Conservation (phyloP, 2,329 filamentous ascomycete species). For the Colletotrichum brevisporum region DNA sequence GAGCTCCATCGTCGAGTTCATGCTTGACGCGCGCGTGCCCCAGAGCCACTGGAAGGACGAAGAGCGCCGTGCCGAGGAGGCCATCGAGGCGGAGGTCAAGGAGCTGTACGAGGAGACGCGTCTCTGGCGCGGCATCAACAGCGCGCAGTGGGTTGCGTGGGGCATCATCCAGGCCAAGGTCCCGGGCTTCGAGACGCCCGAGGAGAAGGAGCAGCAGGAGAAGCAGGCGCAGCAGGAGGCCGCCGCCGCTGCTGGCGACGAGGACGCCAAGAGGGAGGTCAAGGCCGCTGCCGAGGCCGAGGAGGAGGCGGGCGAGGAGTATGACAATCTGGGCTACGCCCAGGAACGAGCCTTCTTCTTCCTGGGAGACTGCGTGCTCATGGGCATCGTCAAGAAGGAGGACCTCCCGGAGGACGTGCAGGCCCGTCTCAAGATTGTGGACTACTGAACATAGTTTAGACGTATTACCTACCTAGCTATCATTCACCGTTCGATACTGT, state of each 20-base stretch:
- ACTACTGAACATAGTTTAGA: conserved; percentile 61
- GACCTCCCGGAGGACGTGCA: conserved; percentile 81
- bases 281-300: conserved; percentile 46
- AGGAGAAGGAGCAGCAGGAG: conserved; percentile 38
- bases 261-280: conserved; percentile 44
- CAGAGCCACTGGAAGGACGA: conserved; percentile 70
- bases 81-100: conserved; percentile 76
- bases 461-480: neutral
- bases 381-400: conserved; percentile 81
- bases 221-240: conserved; percentile 47
- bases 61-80: conserved; percentile 74
- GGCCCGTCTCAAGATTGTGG: conserved; percentile 76
- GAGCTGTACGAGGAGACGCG: conserved; percentile 83
- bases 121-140: conserved; percentile 90
- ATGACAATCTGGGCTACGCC: conserved; percentile 93
- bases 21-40: conserved; percentile 81
- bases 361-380: conserved; percentile 87
- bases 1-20: conserved; percentile 77
- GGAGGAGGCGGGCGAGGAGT: conserved; percentile 76
- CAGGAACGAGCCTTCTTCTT: conserved; percentile 94
- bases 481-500: neutral
- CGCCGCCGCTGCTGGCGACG: conserved; percentile 42
- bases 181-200: conserved; percentile 74
- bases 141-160: conserved; percentile 94
- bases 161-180: conserved; percentile 95